Evolutionary conservation across 1,284 basidiomycete species (phyloP), one percentile per base, ranked within the genome.

Genomic region (Moesziomyces antarcticus): DNA sequence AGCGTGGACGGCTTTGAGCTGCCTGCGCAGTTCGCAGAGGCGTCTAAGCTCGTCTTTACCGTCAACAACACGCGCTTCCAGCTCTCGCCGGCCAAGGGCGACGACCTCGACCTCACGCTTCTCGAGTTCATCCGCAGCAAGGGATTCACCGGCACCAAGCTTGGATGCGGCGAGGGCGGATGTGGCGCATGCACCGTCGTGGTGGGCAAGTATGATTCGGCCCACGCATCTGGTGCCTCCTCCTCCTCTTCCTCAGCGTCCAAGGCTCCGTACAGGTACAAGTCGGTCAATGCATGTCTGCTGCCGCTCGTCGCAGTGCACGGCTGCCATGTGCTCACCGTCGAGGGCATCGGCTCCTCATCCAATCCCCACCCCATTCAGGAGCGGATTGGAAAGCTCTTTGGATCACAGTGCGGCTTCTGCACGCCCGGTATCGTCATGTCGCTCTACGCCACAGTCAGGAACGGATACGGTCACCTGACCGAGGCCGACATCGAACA

Each of bases 171-270:
- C 24, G 84, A 85, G 54, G 85, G 85, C 30, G 84, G 84, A 8
- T 85, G 84, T 50, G 84, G 85, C 46, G 81, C 83, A 6, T 84
- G 82, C 59, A 83, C 83, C n/a, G 82, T 82, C 35, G 78, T 80
- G n/a, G 63, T 83, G 16, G 63, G 72, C 53, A 65, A 75, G 66
- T 60, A 61, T 37, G 63, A 73, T 46, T 8, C 30, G 10, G 24
- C 30, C 33, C 55, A 51, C 4, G 37, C 40, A 13, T 24, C 50
- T 14, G 45, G 22, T 16, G 52, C 64, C 11, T 52, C 50, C 0
- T 47, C 58, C 24, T 44, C 60, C 1, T 42, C 44, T 11, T 4
- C 25, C 8, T 27, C 30, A 3, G 30, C 30, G 10, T 27, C 44
- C 6, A 61, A 65, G n/a, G 73, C 73, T 1, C 69, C 70, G 7